Evolutionary conservation across 768 basidiomycete genomes (phyloP).

Genomic region (Asterophora parasitica): DNA sequence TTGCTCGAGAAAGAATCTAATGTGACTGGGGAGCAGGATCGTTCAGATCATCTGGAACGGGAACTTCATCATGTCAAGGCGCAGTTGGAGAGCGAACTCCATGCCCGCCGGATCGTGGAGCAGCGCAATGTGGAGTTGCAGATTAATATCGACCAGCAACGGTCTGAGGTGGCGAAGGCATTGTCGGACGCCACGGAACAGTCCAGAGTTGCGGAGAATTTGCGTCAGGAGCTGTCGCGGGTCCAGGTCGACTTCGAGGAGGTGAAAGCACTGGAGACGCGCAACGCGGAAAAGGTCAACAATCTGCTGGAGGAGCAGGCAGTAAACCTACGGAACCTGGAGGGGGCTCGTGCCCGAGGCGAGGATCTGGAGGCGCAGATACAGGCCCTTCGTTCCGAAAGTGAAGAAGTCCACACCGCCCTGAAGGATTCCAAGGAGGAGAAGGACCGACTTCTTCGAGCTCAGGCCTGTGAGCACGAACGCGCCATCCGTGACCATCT

Average conservation of each 20-base stretch:
- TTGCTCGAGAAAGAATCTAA: slow-evolving; percentile 36
- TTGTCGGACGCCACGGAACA: slow-evolving; percentile 68
- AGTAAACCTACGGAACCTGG: slow-evolving; percentile 61
- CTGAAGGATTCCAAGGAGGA: slow-evolving; percentile 66
- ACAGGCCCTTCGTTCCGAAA: slow-evolving; percentile 62
- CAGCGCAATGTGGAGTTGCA: slow-evolving; percentile 56
- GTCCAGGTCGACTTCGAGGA: slow-evolving; percentile 61
- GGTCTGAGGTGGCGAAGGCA: slow-evolving; percentile 48
- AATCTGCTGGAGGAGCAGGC: slow-evolving; percentile 73
- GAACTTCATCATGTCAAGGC: slow-evolving; percentile 59
- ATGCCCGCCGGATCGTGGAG: slow-evolving; percentile 59
- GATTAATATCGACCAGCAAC: slow-evolving; percentile 51
- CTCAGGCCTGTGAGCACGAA: slow-evolving; percentile 66
- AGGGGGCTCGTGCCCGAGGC: slow-evolving; percentile 69
- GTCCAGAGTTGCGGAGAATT: slow-evolving; percentile 48
- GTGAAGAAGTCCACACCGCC: slow-evolving; percentile 63
- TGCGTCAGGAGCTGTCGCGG: slow-evolving; percentile 61
- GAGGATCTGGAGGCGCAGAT: slow-evolving; percentile 77
- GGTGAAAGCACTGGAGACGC: slow-evolving; percentile 60
- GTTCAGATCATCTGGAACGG: slow-evolving; percentile 54
- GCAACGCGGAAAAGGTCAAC: slow-evolving; percentile 59
- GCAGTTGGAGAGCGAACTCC: slow-evolving; percentile 59
- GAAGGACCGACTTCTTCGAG: slow-evolving; percentile 71
- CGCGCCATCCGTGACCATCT: slow-evolving; percentile 78
- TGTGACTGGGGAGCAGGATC: slow-evolving; percentile 42